A percentile compares a stretch with the other conserved stretches of the same genome.
These are phyloP conservation scores for Chlorella sorokiniana DNA, from an alignment of 139 green algal species.

Conservation along the genomic window DNA sequence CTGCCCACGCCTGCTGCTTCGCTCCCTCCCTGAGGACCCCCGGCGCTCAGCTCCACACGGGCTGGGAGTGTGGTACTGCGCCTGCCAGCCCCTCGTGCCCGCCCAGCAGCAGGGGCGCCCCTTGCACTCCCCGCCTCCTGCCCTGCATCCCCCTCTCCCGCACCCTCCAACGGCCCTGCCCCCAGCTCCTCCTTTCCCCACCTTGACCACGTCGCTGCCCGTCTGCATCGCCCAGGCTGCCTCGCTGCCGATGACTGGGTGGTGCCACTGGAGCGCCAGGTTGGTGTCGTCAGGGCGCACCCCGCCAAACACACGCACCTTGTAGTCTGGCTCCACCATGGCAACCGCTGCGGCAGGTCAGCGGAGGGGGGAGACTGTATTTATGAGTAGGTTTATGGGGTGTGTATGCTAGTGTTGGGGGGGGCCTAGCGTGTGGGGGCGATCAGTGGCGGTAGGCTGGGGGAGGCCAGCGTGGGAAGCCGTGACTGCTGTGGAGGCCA, in stretches of 20 bases:
- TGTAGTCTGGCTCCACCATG: constrained; percentile 42
- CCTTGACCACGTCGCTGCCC: constrained; percentile 46
- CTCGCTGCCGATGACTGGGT: constrained; percentile 5
- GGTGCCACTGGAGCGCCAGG: constrained; percentile 43
- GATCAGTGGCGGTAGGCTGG: too few relatives aligned
- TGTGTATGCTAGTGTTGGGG: too few relatives aligned
- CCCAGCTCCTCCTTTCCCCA: constrained; percentile 19
- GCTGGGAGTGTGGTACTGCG: too few relatives aligned
- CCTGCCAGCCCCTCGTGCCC: too few relatives aligned
- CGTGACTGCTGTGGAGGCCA: too few relatives aligned
- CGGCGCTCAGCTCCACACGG: too few relatives aligned
- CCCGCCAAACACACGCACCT: constrained; percentile 24
- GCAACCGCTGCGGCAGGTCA: constrained; percentile 19
- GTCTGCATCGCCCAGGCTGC: constrained; percentile 35
- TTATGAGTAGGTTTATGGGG: too few relatives aligned
- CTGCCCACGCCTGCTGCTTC: too few relatives aligned
- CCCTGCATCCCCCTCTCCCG: background rate
- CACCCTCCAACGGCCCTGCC: background rate
- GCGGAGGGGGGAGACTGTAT: background rate
- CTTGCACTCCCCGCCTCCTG: background rate
- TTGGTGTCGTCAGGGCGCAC: constrained; percentile 28
- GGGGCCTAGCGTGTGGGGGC: too few relatives aligned
- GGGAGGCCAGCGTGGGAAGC: too few relatives aligned
- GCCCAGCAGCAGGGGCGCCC: background rate
- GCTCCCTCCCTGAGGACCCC: too few relatives aligned